Conservation (phyloP, 805 yeast species). For the Groenewaldozyma tartarivorans region DNA sequence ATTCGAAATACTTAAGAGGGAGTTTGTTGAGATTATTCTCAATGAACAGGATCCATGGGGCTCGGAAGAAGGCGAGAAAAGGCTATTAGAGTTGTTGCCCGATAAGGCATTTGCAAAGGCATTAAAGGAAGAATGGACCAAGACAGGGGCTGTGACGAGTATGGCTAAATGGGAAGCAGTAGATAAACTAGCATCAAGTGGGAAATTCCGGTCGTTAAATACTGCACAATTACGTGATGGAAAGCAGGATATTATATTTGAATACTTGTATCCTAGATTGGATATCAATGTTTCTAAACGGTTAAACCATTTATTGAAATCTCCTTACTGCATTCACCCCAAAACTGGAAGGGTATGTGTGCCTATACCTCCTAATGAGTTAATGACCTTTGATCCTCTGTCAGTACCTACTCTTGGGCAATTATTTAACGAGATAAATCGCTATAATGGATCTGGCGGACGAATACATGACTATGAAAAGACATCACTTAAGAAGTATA, state of each 20-base stretch:
- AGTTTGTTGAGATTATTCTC: conserved; percentile 57
- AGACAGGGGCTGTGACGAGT: conserved; percentile 40
- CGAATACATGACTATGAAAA: conserved; percentile 42
- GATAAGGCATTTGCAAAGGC: conserved; percentile 40
- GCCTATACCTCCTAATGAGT: conserved; percentile 39
- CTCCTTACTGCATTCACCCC: conserved; percentile 97
- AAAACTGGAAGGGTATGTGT: conserved; percentile 94
- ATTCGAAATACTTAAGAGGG: conserved; percentile 50
- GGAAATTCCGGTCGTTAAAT: conserved; percentile 28
- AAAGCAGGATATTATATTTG: conserved; percentile 72
- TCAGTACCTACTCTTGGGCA: conserved; percentile 65
- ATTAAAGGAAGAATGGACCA: conserved; percentile 51
- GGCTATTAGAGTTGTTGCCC: conserved; percentile 53
- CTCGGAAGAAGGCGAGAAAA: conserved; percentile 42
- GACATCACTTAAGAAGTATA: conserved; percentile 62
- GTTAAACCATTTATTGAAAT: conserved; percentile 82
- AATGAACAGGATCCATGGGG: conserved; percentile 86
- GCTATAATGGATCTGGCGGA: conserved; percentile 19
- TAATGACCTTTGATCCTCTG: conserved; percentile 60
- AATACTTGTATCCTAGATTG: conserved; percentile 78
- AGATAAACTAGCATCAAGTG: conserved; percentile 35
- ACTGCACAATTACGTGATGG: conserved; percentile 51
- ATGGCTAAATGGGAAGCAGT: conserved; percentile 71
- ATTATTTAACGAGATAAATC: conserved; percentile 55
- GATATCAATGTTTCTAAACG: conserved; percentile 90